Conservation (phyloP, 768 basidiomycete species). For the Steccherinum ochraceum region DNA sequence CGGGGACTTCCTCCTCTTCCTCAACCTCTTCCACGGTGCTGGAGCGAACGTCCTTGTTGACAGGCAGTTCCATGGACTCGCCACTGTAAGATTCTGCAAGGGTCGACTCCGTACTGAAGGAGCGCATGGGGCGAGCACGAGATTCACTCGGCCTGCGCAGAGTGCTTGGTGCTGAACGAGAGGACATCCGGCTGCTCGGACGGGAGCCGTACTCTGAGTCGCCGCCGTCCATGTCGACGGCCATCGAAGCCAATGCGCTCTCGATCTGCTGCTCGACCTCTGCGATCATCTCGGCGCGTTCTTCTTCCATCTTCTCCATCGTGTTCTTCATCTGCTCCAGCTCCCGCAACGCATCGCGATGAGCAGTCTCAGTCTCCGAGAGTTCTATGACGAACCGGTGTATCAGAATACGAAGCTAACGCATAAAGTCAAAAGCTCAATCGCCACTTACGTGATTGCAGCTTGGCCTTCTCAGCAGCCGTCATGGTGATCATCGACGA, state of each 20-base stretch:
- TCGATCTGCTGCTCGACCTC: conserved; percentile 92
- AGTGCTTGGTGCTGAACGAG: conserved; percentile 46
- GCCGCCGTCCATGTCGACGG: conserved; percentile 46
- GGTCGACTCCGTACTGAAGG: conserved; percentile 75
- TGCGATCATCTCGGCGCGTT: conserved; percentile 86
- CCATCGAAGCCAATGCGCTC: conserved; percentile 79
- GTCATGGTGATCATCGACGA: conserved; percentile 75
- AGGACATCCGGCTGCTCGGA: conserved; percentile 62
- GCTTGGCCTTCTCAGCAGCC: conserved; percentile 68
- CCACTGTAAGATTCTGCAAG: conserved; percentile 61
- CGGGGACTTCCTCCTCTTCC: conserved; percentile 41
- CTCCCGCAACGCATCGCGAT: conserved; percentile 75
- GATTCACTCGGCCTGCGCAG: conserved; percentile 52
- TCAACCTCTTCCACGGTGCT: conserved; percentile 51
- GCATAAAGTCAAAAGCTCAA: background rate
- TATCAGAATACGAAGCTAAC: background rate
- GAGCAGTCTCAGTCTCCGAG: conserved; percentile 73
- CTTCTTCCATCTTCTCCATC: conserved; percentile 85
- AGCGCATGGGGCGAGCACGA: conserved; percentile 46
- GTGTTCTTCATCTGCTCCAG: conserved; percentile 75
- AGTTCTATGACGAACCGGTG: conserved; percentile 57
- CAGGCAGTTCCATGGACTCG: conserved; percentile 19
- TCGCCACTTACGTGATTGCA: conserved; percentile 66
- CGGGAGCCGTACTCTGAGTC: conserved; percentile 73
- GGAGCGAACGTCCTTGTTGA: conserved; percentile 29